Evolutionary conservation across 1,284 basidiomycete species (phyloP).

Genomic region (Tremellales sp.): DNA sequence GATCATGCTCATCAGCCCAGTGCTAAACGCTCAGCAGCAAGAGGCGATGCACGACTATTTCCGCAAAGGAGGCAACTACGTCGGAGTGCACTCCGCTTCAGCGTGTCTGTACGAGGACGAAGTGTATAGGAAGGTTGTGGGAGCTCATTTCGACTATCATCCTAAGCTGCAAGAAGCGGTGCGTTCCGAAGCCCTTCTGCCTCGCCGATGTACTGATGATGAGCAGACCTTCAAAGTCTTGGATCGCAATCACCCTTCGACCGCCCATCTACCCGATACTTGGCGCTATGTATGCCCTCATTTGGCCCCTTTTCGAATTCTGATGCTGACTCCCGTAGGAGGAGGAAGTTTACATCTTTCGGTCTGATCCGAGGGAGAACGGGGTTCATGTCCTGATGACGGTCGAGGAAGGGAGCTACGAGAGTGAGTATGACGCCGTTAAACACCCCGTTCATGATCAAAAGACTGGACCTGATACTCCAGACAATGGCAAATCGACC

Average conservation of each 20-base stretch:
- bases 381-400: slow-evolving; percentile 65
- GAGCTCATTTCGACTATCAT: slow-evolving; percentile 72
- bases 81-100: slow-evolving; percentile 56
- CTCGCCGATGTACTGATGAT: background rate
- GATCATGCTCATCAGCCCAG: slow-evolving; percentile 35
- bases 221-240: slow-evolving; percentile 61
- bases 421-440: slow-evolving; percentile 48
- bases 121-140: slow-evolving; percentile 58
- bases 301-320: background rate
- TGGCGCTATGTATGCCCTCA: slow-evolving; percentile 54
- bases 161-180: slow-evolving; percentile 57
- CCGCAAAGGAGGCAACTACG: slow-evolving; percentile 50
- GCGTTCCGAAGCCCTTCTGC: no score
- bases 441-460: background rate
- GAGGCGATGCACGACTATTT: slow-evolving; percentile 63
- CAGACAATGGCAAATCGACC: slow-evolving; percentile 34
- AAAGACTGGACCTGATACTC: background rate
- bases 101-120: slow-evolving; percentile 64
- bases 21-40: slow-evolving; percentile 61
- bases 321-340: slow-evolving; percentile 17
- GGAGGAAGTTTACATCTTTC: slow-evolving; percentile 64
- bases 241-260: slow-evolving; percentile 62
- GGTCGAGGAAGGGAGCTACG: slow-evolving; percentile 65
- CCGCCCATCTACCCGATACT: slow-evolving; percentile 57
- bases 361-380: slow-evolving; percentile 64